Percentiles rank a stretch among this genome's conserved stretches.
Conservation (phyloP, 1,139 yeast genomes). For the Geotrichum restrictum region DNA sequence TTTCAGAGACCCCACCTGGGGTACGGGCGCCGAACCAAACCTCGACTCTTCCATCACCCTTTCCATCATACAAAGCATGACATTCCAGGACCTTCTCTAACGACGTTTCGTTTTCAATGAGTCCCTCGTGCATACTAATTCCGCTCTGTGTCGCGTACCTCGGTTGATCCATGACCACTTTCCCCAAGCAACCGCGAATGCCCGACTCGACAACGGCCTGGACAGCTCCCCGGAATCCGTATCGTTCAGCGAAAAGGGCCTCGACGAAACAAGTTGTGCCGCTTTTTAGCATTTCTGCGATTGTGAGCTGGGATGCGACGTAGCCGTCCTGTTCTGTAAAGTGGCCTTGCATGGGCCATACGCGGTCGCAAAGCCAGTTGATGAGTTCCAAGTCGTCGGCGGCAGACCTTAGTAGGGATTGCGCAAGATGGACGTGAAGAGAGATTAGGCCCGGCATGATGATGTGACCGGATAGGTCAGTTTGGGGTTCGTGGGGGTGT, state of each 20-base stretch:
- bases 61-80: slow-evolving; percentile 28
- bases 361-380: slow-evolving; percentile 33
- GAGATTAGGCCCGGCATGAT: slow-evolving; percentile 29
- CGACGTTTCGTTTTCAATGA: slow-evolving; percentile 29
- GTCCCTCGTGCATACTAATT: slow-evolving; percentile 25
- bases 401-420: slow-evolving; percentile 27
- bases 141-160: slow-evolving; percentile 27
- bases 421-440: slow-evolving; percentile 28
- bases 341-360: slow-evolving; percentile 34
- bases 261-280: slow-evolving; percentile 33
- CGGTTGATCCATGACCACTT: slow-evolving; percentile 27
- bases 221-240: slow-evolving; percentile 32
- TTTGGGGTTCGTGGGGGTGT: slow-evolving; percentile 22
- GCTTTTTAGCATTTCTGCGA: slow-evolving; percentile 32
- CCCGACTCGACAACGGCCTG: slow-evolving; percentile 31
- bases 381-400: slow-evolving; percentile 33
- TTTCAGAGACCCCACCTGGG: slow-evolving; percentile 23
- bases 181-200: slow-evolving; percentile 29
- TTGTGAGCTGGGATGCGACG: slow-evolving; percentile 31
- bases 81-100: slow-evolving; percentile 29
- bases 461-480: slow-evolving; percentile 28
- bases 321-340: slow-evolving; percentile 33
- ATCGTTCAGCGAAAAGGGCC: slow-evolving; percentile 29
- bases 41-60: slow-evolving; percentile 31
- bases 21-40: slow-evolving; percentile 33